Conservation (phyloP, 2,329 filamentous ascomycete genomes). For the Alternaria brassicicola region DNA sequence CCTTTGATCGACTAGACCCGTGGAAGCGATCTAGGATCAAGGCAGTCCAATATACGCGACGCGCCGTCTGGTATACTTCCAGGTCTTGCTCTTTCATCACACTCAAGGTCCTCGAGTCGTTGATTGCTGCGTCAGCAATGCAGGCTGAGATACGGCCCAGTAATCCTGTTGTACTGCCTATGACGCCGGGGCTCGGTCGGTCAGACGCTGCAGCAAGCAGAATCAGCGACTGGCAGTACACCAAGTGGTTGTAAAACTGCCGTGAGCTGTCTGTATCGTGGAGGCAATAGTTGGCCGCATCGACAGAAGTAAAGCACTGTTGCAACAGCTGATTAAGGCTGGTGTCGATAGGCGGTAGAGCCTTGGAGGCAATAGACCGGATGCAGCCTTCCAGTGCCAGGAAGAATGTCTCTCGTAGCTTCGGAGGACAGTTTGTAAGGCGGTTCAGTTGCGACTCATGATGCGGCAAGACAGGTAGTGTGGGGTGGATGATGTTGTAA, state of each 20-base stretch:
- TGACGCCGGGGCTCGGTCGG: conserved; percentile 33
- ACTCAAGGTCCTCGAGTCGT: conserved; percentile 35
- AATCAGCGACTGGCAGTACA: conserved; percentile 42
- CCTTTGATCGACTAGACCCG: conserved; percentile 42
- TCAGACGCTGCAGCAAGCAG: conserved; percentile 44
- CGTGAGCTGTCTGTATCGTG: conserved; percentile 34
- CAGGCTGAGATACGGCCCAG: conserved; percentile 41
- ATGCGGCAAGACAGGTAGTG: conserved; percentile 43
- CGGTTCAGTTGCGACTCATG: conserved; percentile 43
- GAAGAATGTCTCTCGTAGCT: conserved; percentile 47
- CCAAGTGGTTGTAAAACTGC: conserved; percentile 42
- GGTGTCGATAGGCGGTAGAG: conserved; percentile 34
- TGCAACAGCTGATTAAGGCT: conserved; percentile 37
- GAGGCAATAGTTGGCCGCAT: conserved; percentile 38
- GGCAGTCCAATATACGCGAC: conserved; percentile 46
- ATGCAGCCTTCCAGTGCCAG: conserved; percentile 43
- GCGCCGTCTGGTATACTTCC: conserved; percentile 38
- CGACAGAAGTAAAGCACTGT: conserved; percentile 37
- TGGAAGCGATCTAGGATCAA: conserved; percentile 49
- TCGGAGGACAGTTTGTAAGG: conserved; percentile 43
- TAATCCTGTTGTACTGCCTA: conserved; percentile 38
- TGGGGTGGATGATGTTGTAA: conserved; percentile 45
- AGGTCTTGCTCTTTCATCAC: conserved; percentile 39
- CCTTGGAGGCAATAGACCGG: conserved; percentile 39
- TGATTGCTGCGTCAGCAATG: conserved; percentile 40